Evolutionary conservation across 2,329 filamentous ascomycete species (phyloP), one percentile per base, ranked within the genome.

Genomic region (Verticillium nonalfalfae): DNA sequence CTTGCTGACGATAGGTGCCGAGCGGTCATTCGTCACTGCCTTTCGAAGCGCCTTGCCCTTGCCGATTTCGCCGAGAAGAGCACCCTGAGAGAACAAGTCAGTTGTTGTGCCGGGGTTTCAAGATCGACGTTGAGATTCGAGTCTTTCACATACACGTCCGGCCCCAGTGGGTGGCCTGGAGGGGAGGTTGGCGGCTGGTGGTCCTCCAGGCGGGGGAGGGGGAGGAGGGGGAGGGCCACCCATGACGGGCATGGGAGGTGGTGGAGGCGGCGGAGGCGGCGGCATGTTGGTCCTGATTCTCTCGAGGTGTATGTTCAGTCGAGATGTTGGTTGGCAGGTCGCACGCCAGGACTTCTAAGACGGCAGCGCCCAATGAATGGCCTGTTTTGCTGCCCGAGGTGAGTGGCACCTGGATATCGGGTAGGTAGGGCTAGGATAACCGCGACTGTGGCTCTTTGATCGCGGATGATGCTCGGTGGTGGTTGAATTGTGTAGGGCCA

Each of bases 1-100:
- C 60, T 83, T 85, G 63, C 76, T 83, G 61, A 97, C 74, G 58
- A 84, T 69, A 0, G 94, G 94, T 7, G 91, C 91, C 26, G 93
- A 97, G 74, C 94, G 88, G 75, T 98, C 94, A 76, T 98, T 97
- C 67, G 93, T 91, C 61, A 92, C 88, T 36, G 91, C 82, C 75
- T 97, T 97, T 76, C 90, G 97, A 62, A 98, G 81, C 64, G 80
- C 79, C 67, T 78, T 82, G 66, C 94, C 95, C 75, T 96, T 96
- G 67, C 81, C 79, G 68, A 99, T 99, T 75, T 98, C 94, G 70
- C 86, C 84, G 55, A 98, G 85, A 39, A 99, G 82, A 60, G 94
- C 93, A 68, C 89, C 89, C 94, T 98, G 69, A 55, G 31, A 62
- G 56, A 63, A 40, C 26, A 21, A 31, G 59, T 66, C 69, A 65